Evolutionary conservation across 176 grass and related monocot species (phyloP).

Genomic region (Cenchrus fungigraminus): DNA sequence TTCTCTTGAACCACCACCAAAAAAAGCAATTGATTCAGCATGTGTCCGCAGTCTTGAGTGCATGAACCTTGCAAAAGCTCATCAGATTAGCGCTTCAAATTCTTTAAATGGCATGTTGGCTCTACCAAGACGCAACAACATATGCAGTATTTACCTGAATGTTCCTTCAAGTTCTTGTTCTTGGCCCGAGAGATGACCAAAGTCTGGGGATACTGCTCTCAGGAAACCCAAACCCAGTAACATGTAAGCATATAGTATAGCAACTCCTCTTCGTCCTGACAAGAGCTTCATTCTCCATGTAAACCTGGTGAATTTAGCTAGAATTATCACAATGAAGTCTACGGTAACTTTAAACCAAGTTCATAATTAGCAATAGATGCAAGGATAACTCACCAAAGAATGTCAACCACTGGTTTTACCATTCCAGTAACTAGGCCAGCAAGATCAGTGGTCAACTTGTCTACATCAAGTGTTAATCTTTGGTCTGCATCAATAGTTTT

Average conservation of each 20-base stretch:
- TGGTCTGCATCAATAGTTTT: slow-evolving; percentile 95
- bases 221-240: slow-evolving; percentile 93
- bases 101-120: slow-evolving; percentile 22
- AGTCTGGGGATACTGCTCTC: slow-evolving; percentile 88
- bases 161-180: slow-evolving; percentile 98
- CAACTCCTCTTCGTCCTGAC: slow-evolving; percentile 91
- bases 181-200: slow-evolving; percentile 85
- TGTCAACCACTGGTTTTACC: slow-evolving; percentile 95
- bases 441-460: slow-evolving; percentile 96
- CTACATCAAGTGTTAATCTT: slow-evolving; percentile 89
- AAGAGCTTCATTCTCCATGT: slow-evolving; percentile 99
- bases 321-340: slow-evolving; percentile 29
- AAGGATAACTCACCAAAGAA: slow-evolving; percentile 82
- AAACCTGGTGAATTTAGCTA: slow-evolving; percentile 72
- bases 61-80: slow-evolving; percentile 77
- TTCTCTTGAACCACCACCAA: slow-evolving; percentile 97
- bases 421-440: slow-evolving; percentile 97
- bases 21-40: slow-evolving; percentile 99
- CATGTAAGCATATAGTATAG: slow-evolving; percentile 98
- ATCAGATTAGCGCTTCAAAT: slow-evolving; percentile 38
- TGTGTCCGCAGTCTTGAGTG: slow-evolving; percentile 90
- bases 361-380: slow-evolving; percentile 7
- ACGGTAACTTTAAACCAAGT: slow-evolving; percentile 25
- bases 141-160: slow-evolving; percentile 69
- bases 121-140: slow-evolving; percentile 1